Evolutionary conservation across 805 yeast species (phyloP).

Genomic region (Candida sphagnicola): DNA sequence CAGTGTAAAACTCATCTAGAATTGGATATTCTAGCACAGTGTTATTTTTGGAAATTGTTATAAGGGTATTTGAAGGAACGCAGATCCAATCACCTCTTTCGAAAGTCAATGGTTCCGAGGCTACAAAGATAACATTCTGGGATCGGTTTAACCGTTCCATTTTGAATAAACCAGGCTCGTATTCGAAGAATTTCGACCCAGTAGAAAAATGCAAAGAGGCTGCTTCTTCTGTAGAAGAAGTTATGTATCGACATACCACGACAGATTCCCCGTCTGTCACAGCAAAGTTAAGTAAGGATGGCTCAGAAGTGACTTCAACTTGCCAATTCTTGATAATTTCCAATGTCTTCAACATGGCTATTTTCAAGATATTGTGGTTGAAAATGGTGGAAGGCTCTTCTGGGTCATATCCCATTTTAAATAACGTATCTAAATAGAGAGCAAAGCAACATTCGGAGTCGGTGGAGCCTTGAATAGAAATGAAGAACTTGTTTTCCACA

Average conservation of each 20-base stretch:
- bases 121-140: slow-evolving; percentile 94
- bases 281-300: slow-evolving; percentile 88
- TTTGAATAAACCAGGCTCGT: slow-evolving; percentile 84
- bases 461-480: slow-evolving; percentile 85
- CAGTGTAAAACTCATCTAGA: slow-evolving; percentile 80
- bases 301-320: slow-evolving; percentile 52
- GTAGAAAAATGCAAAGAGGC: slow-evolving; percentile 94
- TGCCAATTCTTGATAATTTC: slow-evolving; percentile 79
- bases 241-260: slow-evolving; percentile 83
- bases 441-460: slow-evolving; percentile 97
- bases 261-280: slow-evolving; percentile 89
- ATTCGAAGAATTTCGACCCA: slow-evolving; percentile 87
- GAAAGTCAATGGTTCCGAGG: slow-evolving; percentile 94
- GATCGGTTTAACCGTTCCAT: slow-evolving; percentile 93
- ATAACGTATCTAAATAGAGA: slow-evolving; percentile 71
- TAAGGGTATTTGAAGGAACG: slow-evolving; percentile 85
- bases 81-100: slow-evolving; percentile 98
- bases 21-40: slow-evolving; percentile 91
- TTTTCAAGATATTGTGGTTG: slow-evolving; percentile 55
- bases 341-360: slow-evolving; percentile 71
- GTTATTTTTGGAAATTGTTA: slow-evolving; percentile 73
- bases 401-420: slow-evolving; percentile 75
- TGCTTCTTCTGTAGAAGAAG: slow-evolving; percentile 89
- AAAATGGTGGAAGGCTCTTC: slow-evolving; percentile 25
- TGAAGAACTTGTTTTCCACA: slow-evolving; percentile 74